Conservation (phyloP, 306 rosid genomes). For the Purshia tridentata region DNA sequence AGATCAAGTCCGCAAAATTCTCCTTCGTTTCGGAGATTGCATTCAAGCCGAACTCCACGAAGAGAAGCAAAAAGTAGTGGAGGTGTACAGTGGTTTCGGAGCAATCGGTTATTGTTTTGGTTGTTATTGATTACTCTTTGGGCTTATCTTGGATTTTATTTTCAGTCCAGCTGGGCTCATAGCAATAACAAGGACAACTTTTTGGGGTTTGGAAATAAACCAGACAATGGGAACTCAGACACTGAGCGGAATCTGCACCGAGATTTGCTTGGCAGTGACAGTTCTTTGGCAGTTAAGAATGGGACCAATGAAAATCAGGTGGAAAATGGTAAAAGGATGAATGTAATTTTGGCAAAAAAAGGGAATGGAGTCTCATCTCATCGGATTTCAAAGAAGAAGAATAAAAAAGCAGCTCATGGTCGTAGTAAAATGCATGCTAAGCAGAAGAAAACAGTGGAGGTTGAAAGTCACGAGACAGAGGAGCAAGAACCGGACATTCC, state of each 20-base stretch:
- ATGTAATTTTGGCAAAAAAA: conserved; percentile 50
- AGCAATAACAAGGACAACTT: conserved; percentile 53
- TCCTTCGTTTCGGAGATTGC: conserved; percentile 56
- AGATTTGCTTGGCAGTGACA: conserved; percentile 37
- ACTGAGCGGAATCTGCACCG: conserved; percentile 38
- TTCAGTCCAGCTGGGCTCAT: conserved; percentile 86
- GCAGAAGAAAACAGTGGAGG: conserved; percentile 33
- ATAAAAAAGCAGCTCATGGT: conserved; percentile 35
- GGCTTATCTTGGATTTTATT: conserved; percentile 83
- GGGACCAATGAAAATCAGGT: conserved; percentile 30
- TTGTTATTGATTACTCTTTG: conserved; percentile 79
- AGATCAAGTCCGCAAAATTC: conserved; percentile 58
- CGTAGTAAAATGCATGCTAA: conserved; percentile 52
- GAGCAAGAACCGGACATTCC: conserved; percentile 61
- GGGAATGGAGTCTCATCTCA: conserved; percentile 41
- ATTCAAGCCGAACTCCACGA: conserved; percentile 58
- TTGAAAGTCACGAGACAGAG: conserved; percentile 47
- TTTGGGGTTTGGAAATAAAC: conserved; percentile 58
- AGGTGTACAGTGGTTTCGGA: conserved; percentile 50
- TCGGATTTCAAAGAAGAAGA: conserved; percentile 51
- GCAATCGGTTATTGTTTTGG: conserved; percentile 66
- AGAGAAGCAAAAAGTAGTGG: conserved; percentile 56
- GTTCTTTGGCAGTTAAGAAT: conserved; percentile 34
- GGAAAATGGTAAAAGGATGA: conserved; percentile 34
- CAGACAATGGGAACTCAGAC: conserved; percentile 31